Conservation (phyloP, 805 yeast genomes). For the Sugiyamaella americana region DNA sequence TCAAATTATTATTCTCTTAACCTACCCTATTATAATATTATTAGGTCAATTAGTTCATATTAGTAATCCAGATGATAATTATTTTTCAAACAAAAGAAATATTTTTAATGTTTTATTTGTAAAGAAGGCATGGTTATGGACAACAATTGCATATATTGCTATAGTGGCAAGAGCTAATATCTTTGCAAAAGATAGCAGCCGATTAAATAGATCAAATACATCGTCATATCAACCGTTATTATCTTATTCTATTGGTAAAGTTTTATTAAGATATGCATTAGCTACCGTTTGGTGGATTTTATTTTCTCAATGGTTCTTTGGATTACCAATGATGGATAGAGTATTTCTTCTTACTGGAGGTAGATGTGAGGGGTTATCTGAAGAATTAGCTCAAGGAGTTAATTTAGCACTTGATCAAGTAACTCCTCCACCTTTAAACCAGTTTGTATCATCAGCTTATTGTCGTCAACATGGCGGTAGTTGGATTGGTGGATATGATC, state of each 20-base stretch:
- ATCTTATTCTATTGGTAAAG: background rate
- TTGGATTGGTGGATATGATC: slow-evolving; percentile 90
- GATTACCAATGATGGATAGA: slow-evolving; percentile 83
- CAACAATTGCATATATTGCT: slow-evolving; percentile 39
- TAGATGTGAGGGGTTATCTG: slow-evolving; percentile 40
- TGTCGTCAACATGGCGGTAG: slow-evolving; percentile 58
- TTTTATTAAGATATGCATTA: slow-evolving; percentile 38
- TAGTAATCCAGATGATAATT: slow-evolving; percentile 21
- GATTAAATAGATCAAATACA: background rate
- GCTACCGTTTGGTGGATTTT: slow-evolving; percentile 78
- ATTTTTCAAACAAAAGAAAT: slow-evolving; percentile 49
- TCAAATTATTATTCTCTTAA: background rate
- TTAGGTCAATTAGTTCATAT: slow-evolving; percentile 25
- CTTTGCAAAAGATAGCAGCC: background rate
- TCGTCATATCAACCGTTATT: background rate
- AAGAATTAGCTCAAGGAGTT: slow-evolving; percentile 1
- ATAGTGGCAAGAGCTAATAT: slow-evolving; percentile 11
- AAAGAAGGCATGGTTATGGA: slow-evolving; percentile 93
- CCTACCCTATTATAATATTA: slow-evolving; percentile 23
- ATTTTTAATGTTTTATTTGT: slow-evolving; percentile 69
- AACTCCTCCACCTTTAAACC: slow-evolving; percentile 1
- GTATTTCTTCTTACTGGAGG: slow-evolving; percentile 83
- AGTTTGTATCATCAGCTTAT: slow-evolving; percentile 29
- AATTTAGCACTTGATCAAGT: slow-evolving; percentile 1
- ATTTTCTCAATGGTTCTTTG: slow-evolving; percentile 84